Conservation (phyloP, 192 early-diverging fungal genomes). For the Kickxella alabastrina region DNA sequence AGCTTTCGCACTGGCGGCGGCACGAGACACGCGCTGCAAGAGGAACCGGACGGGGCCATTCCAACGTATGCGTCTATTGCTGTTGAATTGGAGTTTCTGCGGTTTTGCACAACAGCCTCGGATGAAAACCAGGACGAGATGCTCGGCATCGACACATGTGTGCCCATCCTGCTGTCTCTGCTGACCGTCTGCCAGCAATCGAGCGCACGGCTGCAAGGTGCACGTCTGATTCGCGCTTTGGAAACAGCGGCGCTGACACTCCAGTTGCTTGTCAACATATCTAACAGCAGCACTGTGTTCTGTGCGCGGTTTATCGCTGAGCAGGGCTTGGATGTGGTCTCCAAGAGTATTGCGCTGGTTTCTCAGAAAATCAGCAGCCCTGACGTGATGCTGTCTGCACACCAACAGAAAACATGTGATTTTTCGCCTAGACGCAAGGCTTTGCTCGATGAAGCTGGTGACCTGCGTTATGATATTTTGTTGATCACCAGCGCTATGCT, state of each 20-base stretch:
- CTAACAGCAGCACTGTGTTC: conserved; percentile 39
- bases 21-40: not conserved
- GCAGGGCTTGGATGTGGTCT: conserved; percentile 28
- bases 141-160: conserved; percentile 14
- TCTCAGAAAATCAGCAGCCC: conserved; percentile 12
- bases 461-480: conserved; percentile 39
- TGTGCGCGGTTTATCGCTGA: conserved; percentile 33
- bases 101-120: conserved; percentile 39
- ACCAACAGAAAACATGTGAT: too few species aligned
- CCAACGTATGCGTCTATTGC: conserved; percentile 29
- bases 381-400: not conserved
- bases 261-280: conserved; percentile 45
- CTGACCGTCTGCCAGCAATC: conserved; percentile 30
- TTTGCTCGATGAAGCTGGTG: conserved; percentile 15
- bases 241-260: conserved; percentile 31
- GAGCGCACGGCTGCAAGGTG: not conserved
- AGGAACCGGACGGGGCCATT: conserved; percentile 7
- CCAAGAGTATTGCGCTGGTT: conserved; percentile 36
- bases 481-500: conserved; percentile 41
- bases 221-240: conserved; percentile 16
- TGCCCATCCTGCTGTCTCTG: conserved; percentile 23
- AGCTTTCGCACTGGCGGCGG: not conserved
- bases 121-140: conserved; percentile 35
- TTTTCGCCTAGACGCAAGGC: conserved; percentile 15
- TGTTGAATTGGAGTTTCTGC: conserved; percentile 37